phyloP scores from a whole-genome alignment of 164 flowering plant species.

The Stephania yunnanensis region DNA sequence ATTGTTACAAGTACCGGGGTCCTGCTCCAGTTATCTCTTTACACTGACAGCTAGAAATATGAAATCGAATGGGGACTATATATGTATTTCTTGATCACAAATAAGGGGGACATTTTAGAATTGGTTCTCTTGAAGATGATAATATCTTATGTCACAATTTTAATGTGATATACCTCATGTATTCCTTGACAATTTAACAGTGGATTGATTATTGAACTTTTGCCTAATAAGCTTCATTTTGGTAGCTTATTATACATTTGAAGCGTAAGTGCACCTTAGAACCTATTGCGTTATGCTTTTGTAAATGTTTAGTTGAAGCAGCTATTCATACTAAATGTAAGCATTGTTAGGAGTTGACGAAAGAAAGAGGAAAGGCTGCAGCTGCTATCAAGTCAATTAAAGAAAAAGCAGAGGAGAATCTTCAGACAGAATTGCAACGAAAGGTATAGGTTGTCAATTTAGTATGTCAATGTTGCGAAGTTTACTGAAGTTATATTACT shows the following conservation, averaged over 20 bases:
- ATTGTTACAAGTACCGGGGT: no score
- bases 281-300: neutral
- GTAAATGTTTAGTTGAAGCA: neutral
- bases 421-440: constrained; percentile 62
- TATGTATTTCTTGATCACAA: no score
- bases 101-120: no score
- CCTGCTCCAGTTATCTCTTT: no score
- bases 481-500: constrained; percentile 8
- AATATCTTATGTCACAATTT: neutral
- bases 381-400: constrained; percentile 68
- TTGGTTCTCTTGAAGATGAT: no score
- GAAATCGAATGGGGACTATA: no score
- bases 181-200: neutral
- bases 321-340: neutral
- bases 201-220: neutral
- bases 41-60: no score
- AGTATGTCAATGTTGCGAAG: neutral
- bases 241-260: neutral
- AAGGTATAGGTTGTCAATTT: constrained; percentile 44
- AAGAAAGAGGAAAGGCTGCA: constrained; percentile 70
- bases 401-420: constrained; percentile 74
- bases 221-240: neutral
- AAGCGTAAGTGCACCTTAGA: neutral
- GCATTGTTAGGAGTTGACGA: constrained; percentile 64
- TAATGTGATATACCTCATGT: neutral